These are phyloP conservation scores for Moesziomyces parantarcticus DNA, from an alignment of 1,284 basidiomycete species.

Conservation along the genomic window DNA sequence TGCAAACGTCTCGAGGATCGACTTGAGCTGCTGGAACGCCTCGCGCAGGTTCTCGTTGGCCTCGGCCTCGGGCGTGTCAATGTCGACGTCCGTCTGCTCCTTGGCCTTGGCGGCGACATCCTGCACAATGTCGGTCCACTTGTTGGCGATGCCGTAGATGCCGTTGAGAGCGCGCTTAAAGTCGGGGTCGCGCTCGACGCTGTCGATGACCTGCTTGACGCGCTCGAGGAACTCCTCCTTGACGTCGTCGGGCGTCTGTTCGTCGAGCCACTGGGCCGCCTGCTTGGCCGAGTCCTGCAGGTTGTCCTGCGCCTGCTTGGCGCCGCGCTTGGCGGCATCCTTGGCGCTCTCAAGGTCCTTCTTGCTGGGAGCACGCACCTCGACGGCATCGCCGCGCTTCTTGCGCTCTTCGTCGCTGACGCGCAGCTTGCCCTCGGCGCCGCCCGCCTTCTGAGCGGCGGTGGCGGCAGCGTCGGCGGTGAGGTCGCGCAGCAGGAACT, in stretches of 20 bases:
- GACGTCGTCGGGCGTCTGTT: constrained; percentile 70
- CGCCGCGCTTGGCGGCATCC: constrained; percentile 68
- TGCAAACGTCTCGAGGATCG: constrained; percentile 69
- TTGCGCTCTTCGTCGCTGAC: constrained; percentile 56
- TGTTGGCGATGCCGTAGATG: constrained; percentile 69
- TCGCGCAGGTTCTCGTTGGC: constrained; percentile 69
- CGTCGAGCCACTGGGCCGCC: constrained; percentile 68
- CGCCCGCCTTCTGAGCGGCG: constrained; percentile 53
- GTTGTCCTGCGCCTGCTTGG: constrained; percentile 66
- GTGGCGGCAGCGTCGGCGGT: constrained; percentile 69
- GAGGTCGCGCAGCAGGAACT: constrained; percentile 69
- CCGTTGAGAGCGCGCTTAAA: constrained; percentile 69
- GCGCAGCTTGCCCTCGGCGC: constrained; percentile 61
- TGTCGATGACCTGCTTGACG: constrained; percentile 67
- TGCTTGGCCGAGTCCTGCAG: constrained; percentile 33
- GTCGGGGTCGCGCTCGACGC: constrained; percentile 66
- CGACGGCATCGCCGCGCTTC: constrained; percentile 59
- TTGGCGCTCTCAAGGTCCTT: constrained; percentile 66
- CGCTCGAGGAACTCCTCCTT: constrained; percentile 69
- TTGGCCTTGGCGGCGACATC: constrained; percentile 68
- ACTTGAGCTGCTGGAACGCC: constrained; percentile 68
- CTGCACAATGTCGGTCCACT: constrained; percentile 69
- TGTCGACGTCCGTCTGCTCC: constrained; percentile 67
- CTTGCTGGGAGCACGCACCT: constrained; percentile 60
- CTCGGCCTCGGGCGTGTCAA: constrained; percentile 68